These are phyloP conservation scores for Rugonectria rugulosa DNA, from an alignment of 2,329 filamentous ascomycete species.

Conservation along the genomic window DNA sequence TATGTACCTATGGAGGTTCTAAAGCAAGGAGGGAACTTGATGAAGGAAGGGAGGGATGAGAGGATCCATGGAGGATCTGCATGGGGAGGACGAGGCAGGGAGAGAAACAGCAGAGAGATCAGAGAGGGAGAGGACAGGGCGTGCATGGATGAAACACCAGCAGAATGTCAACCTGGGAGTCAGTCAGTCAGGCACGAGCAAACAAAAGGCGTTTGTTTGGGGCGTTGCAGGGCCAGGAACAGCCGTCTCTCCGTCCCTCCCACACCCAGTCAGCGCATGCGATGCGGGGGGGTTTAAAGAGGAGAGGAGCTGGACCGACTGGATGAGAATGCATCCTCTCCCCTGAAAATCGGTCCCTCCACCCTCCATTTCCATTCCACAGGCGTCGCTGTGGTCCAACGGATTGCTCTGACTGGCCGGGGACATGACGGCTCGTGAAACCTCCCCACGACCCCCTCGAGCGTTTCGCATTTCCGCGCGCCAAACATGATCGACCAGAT, in stretches of 20 bases:
- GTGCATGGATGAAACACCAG: constrained; percentile 7
- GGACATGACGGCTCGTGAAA: no score
- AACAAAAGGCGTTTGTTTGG: background rate
- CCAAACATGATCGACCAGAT: constrained; percentile 22
- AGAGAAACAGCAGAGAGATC: background rate
- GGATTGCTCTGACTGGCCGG: background rate
- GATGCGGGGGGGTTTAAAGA: background rate
- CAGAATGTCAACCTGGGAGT: no score
- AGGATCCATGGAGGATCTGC: background rate
- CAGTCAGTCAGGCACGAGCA: background rate
- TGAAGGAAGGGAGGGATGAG: background rate
- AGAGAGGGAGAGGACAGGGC: background rate
- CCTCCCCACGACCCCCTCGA: no score
- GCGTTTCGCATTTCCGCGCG: constrained; percentile 37
- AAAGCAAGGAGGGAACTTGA: background rate
- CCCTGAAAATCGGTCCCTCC: no score
- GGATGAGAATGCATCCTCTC: background rate
- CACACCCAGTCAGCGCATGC: background rate
- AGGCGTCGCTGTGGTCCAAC: background rate
- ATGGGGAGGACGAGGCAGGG: background rate
- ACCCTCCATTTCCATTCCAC: no score
- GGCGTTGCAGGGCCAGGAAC: background rate
- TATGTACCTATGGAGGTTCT: background rate
- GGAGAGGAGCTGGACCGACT: background rate
- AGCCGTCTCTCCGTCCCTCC: constrained; percentile 1